Base-by-base conservation (phyloP, 1,284 basidiomycete genomes). In the Sporisorium sorghi region DNA sequence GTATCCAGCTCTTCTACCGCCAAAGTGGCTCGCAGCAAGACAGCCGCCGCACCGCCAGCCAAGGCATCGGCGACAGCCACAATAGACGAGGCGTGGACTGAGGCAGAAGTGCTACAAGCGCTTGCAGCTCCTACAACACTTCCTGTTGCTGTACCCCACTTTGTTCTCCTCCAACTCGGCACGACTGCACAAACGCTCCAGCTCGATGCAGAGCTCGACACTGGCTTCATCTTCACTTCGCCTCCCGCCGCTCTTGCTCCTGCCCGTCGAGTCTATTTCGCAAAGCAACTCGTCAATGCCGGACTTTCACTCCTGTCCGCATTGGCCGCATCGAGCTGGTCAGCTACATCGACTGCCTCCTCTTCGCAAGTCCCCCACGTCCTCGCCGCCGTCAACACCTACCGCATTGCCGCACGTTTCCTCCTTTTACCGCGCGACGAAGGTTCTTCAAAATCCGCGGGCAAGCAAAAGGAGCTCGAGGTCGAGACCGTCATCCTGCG, bases 281-380 rank as follows among this genome's bases (percentile, higher is more conserved):
- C 77, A 19, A 81, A 81, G 63, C 77, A 72, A 21, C 57, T 73
- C 14, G 78, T 75, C 57, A 81, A 81, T 39, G 66, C 61, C 14
- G 51, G 71, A 39, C 70, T 78, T 5, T 40, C 40, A 5, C 51
- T 56, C 10, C 35, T 72, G 6, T 39, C 61, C 17, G 28, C 52
- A 9, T 57, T 76, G n/a, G 35, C 63, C 23, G 49, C 42, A 35
- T 56, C 60, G 0, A 53, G 52, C n/a, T 78, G 76, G 76, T 57
- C 67, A 2, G 32, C 59, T 2, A n/a, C 58, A 0, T 24, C 39
- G 5, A 39, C 17, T 10, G 35, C 51, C 12, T 2, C 56, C 19
- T 17, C 64, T 9, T 19, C 52, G 11, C 33, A 61, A n/a, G 11
- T 24, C 15, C 14, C 52, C 0, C 52, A 63, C n/a, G 60, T 68